phyloP scores from a whole-genome alignment of 257 asterid species.

The Solanum tarijense region DNA sequence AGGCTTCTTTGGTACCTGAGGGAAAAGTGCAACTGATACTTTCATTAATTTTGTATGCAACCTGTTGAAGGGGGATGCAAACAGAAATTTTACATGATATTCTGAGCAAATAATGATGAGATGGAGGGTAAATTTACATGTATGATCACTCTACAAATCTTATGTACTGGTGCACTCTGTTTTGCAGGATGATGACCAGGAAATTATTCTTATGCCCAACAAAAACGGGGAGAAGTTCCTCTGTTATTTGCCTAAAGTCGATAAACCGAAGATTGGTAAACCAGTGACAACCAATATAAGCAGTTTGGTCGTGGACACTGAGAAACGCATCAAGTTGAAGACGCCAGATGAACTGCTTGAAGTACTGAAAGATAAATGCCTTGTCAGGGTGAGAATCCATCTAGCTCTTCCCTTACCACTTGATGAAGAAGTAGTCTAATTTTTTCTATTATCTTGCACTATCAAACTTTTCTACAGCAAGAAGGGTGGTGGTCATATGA shows the following conservation, averaged over 20 bases:
- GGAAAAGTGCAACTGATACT: not conserved
- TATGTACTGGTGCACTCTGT: not conserved
- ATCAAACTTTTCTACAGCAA: slow-evolving; percentile 54
- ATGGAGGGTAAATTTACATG: not conserved
- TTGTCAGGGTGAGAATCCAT: slow-evolving; percentile 55
- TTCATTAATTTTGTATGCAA: not conserved
- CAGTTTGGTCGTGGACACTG: slow-evolving; percentile 84
- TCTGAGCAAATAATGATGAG: not conserved
- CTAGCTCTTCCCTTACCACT: not conserved
- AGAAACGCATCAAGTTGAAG: slow-evolving; percentile 59
- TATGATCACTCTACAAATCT: not conserved
- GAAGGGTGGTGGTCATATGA: slow-evolving; percentile 99
- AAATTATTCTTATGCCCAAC: slow-evolving; percentile 62
- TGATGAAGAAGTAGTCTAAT: not conserved
- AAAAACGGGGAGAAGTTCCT: slow-evolving; percentile 71
- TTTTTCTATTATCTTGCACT: slow-evolving; percentile 9
- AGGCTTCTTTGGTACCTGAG: not conserved
- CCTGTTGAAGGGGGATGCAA: not conserved
- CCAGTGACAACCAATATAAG: slow-evolving; percentile 63
- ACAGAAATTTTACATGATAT: not conserved
- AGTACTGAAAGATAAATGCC: slow-evolving; percentile 75
- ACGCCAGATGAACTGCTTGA: slow-evolving; percentile 96
- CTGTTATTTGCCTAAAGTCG: slow-evolving; percentile 83
- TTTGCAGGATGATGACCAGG: slow-evolving; percentile 79
- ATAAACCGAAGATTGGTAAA: slow-evolving; percentile 71